These are phyloP conservation scores for Neurospora sp. DNA, from an alignment of 495 filamentous ascomycete species.

Conservation along the genomic window DNA sequence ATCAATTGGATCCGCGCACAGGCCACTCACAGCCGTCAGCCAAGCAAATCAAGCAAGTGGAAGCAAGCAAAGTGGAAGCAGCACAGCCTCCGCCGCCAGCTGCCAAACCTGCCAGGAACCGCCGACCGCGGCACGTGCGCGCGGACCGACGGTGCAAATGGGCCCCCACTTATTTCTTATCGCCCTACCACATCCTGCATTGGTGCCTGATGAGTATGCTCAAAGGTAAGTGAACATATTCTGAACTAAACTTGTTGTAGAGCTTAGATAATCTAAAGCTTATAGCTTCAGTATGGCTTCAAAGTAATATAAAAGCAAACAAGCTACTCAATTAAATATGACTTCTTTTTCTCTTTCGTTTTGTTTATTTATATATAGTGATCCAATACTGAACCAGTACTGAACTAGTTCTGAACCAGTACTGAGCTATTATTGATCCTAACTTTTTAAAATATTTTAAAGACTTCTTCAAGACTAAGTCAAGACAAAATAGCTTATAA, in stretches of 20 bases:
- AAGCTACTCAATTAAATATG: too few species aligned
- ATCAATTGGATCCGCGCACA: background rate
- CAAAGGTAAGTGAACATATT: background rate
- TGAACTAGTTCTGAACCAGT: too few species aligned
- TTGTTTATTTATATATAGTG: too few species aligned
- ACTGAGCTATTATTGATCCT: too few species aligned
- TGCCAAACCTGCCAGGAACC: background rate
- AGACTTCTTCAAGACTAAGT: too few species aligned
- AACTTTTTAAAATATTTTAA: too few species aligned
- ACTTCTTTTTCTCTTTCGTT: too few species aligned
- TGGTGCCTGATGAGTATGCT: background rate
- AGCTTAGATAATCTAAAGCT: background rate
- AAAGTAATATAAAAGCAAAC: background rate
- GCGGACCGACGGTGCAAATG: background rate
- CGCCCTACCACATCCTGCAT: background rate
- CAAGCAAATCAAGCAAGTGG: background rate
- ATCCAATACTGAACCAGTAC: too few species aligned
- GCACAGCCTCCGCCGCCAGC: background rate
- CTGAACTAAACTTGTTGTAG: background rate
- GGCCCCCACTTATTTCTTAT: too few species aligned
- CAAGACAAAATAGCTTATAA: too few species aligned
- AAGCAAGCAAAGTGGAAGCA: background rate
- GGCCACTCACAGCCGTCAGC: background rate
- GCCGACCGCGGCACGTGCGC: background rate
- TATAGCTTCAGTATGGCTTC: accelerated